phyloP scores from a whole-genome alignment of 228 moss, liverwort and hornwort genomes.

The Sphagnum magellanicum region DNA sequence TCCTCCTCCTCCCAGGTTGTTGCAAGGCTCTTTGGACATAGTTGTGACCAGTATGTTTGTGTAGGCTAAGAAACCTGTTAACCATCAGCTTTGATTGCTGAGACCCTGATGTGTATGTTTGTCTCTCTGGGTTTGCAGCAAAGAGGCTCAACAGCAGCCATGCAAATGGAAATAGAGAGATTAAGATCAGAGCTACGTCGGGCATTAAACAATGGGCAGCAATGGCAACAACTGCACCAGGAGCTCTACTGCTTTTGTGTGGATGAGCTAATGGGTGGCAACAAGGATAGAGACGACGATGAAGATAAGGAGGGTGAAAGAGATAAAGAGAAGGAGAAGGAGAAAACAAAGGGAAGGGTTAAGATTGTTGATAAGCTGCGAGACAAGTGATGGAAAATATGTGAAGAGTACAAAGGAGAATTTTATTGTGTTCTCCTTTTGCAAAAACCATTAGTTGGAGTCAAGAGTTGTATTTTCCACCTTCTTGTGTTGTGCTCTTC shows the following conservation, averaged over 20 bases:
- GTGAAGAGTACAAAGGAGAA: too few species aligned
- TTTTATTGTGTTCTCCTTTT: too few species aligned
- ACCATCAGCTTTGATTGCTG: too few species aligned
- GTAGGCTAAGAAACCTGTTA: too few species aligned
- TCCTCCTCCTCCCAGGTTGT: neutral
- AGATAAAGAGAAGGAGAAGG: conserved; percentile 83
- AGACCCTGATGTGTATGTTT: neutral
- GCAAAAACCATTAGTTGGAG: too few species aligned
- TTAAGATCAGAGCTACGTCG: conserved; percentile 89
- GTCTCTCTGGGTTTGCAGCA: conserved; percentile 44
- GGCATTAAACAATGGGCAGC: conserved; percentile 91
- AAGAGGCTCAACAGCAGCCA: conserved; percentile 86
- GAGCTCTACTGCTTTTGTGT: conserved; percentile 96
- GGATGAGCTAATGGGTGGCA: conserved; percentile 93
- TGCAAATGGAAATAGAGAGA: conserved; percentile 98
- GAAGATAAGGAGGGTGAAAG: conserved; percentile 86
- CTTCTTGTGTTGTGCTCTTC: too few species aligned
- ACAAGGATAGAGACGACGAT: conserved; percentile 80
- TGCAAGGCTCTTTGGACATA: neutral
- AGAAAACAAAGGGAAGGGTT: conserved; percentile 69
- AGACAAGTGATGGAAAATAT: conserved; percentile 38
- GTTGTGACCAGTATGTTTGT: too few species aligned
- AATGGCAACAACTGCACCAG: conserved; percentile 98
- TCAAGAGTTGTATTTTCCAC: too few species aligned
- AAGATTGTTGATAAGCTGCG: conserved; percentile 74